phyloP scores from a whole-genome alignment of 78 protist genomes.

The Capsaspora owczarzaki region DNA sequence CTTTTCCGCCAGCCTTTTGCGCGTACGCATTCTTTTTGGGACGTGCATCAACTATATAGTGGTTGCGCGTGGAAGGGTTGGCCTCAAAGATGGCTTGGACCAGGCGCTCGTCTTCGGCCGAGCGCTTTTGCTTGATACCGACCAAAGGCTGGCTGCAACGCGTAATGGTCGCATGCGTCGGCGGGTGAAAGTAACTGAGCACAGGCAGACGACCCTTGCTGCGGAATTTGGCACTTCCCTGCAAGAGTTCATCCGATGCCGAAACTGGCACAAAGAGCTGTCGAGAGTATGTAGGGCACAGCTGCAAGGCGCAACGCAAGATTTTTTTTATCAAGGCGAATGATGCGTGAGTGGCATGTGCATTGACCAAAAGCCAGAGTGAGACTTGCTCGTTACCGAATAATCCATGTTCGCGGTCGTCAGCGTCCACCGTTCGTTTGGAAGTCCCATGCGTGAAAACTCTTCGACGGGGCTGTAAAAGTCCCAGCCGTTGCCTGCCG shows the following conservation, averaged over 20 bases:
- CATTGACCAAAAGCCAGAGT: too few species aligned
- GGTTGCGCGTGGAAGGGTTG: slow-evolving; percentile 5
- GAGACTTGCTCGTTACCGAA: too few species aligned
- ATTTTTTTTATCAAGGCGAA: too few species aligned
- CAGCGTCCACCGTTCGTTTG: slow-evolving; percentile 28
- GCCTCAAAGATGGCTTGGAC: slow-evolving; percentile 2
- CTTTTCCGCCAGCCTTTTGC: slow-evolving; percentile 16
- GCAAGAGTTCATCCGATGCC: slow-evolving; percentile 32
- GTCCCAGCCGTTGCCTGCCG: too few species aligned
- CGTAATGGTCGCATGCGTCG: not conserved
- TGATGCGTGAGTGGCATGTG: too few species aligned
- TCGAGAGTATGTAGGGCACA: not conserved
- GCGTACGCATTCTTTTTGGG: slow-evolving; percentile 13
- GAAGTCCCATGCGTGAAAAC: slow-evolving; percentile 54
- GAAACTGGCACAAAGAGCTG: not conserved
- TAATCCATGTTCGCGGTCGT: not conserved
- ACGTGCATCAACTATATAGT: slow-evolving; percentile 5
- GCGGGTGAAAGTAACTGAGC: slow-evolving; percentile 6
- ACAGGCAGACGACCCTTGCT: slow-evolving; percentile 26
- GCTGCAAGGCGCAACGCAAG: too few species aligned
- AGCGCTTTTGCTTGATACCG: slow-evolving; percentile 7
- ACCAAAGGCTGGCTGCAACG: slow-evolving; percentile 19
- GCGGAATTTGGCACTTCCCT: slow-evolving; percentile 39
- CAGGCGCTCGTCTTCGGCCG: slow-evolving; percentile 13
- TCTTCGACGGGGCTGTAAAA: not conserved